These are phyloP conservation scores for Rutstroemia sydowiana DNA, from an alignment of 2,329 filamentous ascomycete species.

Conservation along the genomic window DNA sequence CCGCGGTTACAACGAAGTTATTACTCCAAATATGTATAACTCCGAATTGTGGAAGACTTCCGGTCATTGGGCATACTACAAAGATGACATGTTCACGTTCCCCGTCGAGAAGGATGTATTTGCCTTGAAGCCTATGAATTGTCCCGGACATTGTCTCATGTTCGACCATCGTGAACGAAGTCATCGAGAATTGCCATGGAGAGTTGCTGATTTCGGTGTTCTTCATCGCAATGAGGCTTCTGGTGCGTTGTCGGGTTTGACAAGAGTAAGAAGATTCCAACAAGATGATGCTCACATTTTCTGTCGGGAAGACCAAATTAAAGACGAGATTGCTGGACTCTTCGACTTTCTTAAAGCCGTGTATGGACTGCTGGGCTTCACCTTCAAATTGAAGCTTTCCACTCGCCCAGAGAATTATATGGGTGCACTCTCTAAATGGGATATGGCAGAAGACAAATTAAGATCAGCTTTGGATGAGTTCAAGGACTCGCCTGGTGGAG, in stretches of 20 bases:
- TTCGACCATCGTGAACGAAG: conserved; percentile 77
- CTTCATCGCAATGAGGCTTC: conserved; percentile 94
- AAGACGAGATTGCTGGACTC: conserved; percentile 67
- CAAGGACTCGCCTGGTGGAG: conserved; percentile 45
- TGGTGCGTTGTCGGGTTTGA: conserved; percentile 82
- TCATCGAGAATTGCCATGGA: conserved; percentile 83
- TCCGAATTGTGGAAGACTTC: conserved; percentile 88
- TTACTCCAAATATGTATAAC: conserved; percentile 95
- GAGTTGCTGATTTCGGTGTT: conserved; percentile 93
- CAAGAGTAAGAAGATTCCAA: conserved; percentile 86
- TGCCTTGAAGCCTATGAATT: conserved; percentile 97
- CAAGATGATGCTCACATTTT: conserved; percentile 98
- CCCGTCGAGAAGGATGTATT: conserved; percentile 75
- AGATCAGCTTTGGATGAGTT: conserved; percentile 75
- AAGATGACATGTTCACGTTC: conserved; percentile 94
- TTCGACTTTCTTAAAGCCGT: conserved; percentile 83
- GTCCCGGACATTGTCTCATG: conserved; percentile 86
- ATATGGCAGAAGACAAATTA: conserved; percentile 77
- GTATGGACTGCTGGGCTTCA: conserved; percentile 77
- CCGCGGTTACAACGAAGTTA: conserved; percentile 90
- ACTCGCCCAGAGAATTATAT: conserved; percentile 85
- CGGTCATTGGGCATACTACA: conserved; percentile 89
- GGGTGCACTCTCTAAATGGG: conserved; percentile 80
- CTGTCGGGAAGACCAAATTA: conserved; percentile 72
- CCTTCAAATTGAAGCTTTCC: conserved; percentile 90